Evolutionary conservation across 1,284 basidiomycete species (phyloP), one percentile per base, ranked within the genome.

Genomic region (Ceratobasidium sp.): DNA sequence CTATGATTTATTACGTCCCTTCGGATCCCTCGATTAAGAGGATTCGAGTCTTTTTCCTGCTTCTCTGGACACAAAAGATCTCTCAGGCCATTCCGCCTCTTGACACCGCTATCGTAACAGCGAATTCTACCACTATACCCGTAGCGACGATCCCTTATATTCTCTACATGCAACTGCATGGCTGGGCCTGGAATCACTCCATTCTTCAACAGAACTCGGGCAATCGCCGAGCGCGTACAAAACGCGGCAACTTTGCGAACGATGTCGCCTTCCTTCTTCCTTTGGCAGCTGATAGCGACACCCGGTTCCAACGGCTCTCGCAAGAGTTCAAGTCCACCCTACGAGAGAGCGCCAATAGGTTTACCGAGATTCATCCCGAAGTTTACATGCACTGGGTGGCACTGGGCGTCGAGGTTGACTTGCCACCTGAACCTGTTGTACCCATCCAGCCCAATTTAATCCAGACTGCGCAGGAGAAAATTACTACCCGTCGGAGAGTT

Each of bases 31-130:
- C 33, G 7, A 31, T 8, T 11, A 60, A 7, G 17, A 19, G 24
- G 19, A 19, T 31, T n/a, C 57, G 57, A n/a, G 57, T 60, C 1
- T 60, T 41, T 14, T 60, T 60, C n/a, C 33, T 60, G n/a, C 57
- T 41, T 6, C 29, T 60, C n/a, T 44, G 57, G 57, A 60, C 57
- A 2, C 19, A 24, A 19, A 33, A 60, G n/a, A 36, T n/a, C 3
- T 19, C 36, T 24, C 19, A 2, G 24, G 44, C 36, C 36, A 41
- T 60, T n/a, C 57, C 57, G 24, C 4, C 17, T 6, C 11, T 60
- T 44, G 31, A 22, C 17, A 17, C 44, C n/a, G 57, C 36, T 17
- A 24, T 14, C 19, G 36, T 14, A n/a, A 33, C 57, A 45, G 24
- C 8, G 5, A 2, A 41, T 44, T 11, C 11, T 11, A 45, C 36